These are phyloP conservation scores for Leishmania tarentolae DNA, from an alignment of 208 protist species.

Conservation along the genomic window DNA sequence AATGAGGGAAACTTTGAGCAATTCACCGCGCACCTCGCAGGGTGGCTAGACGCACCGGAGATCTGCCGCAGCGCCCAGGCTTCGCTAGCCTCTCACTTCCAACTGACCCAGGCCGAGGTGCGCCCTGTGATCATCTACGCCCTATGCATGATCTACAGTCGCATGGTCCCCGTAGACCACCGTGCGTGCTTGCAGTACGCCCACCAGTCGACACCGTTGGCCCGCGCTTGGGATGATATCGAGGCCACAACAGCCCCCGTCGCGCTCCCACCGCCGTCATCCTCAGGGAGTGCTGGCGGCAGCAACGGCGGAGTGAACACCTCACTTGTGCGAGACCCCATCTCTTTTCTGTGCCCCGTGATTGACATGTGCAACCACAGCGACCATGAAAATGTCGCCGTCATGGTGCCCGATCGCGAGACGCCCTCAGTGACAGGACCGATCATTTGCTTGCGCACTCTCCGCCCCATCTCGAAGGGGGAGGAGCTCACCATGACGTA, in stretches of 20 bases:
- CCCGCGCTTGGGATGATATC: slow-evolving; percentile 40
- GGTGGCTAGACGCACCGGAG: slow-evolving; percentile 57
- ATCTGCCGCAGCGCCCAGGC: slow-evolving; percentile 54
- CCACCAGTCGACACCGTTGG: slow-evolving; percentile 62
- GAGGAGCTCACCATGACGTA: slow-evolving; percentile 88
- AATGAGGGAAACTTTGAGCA: slow-evolving; percentile 79
- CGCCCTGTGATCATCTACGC: slow-evolving; percentile 60
- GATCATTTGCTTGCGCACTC: slow-evolving; percentile 69
- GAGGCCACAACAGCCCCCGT: slow-evolving; percentile 23
- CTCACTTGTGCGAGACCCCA: slow-evolving; percentile 59
- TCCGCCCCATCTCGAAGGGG: slow-evolving; percentile 65
- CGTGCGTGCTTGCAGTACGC: slow-evolving; percentile 50
- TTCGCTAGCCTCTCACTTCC: slow-evolving; percentile 51
- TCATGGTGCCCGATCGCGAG: slow-evolving; percentile 65
- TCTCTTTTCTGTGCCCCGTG: slow-evolving; percentile 79
- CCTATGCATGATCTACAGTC: slow-evolving; percentile 84
- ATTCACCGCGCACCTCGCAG: slow-evolving; percentile 56
- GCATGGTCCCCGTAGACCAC: slow-evolving; percentile 82
- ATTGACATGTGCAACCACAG: slow-evolving; percentile 91
- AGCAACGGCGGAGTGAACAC: not conserved
- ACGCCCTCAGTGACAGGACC: slow-evolving; percentile 35
- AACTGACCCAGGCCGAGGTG: slow-evolving; percentile 69
- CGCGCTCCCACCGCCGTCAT: slow-evolving; percentile 5
- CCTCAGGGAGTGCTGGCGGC: not conserved
- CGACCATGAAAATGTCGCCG: slow-evolving; percentile 77